phyloP scores from a whole-genome alignment of 1,284 basidiomycete species.

The Exobasidium rhododendri region DNA sequence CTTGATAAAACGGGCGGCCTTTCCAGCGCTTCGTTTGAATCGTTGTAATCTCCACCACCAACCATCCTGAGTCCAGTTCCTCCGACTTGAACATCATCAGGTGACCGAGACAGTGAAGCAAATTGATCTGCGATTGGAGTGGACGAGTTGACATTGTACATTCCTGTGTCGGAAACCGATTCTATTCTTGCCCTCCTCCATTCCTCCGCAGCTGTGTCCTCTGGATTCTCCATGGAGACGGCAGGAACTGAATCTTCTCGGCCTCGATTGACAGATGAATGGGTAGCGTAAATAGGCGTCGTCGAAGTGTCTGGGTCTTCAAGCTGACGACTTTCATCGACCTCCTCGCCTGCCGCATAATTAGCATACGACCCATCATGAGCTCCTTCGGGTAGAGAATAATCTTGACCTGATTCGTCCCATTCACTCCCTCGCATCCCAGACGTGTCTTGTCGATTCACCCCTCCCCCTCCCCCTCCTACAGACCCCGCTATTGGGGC shows the following conservation, averaged over 20 bases:
- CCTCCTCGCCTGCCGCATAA: slow-evolving; percentile 15
- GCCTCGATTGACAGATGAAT: slow-evolving; percentile 2
- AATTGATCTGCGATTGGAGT: slow-evolving; percentile 12
- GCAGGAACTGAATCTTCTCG: not conserved
- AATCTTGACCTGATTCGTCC: slow-evolving; percentile 24
- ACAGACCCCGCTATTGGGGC: slow-evolving; percentile 26
- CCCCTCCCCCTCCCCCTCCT: slow-evolving; percentile 23
- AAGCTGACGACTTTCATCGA: not conserved
- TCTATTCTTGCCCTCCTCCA: not conserved
- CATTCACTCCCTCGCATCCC: slow-evolving; percentile 19
- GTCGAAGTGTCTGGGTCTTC: not conserved
- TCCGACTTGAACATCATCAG: slow-evolving; percentile 7
- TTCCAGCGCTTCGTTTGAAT: not conserved
- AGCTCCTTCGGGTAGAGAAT: not conserved
- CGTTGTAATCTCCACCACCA: not conserved
- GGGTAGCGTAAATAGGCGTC: slow-evolving; percentile 19
- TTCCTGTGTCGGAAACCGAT: not conserved
- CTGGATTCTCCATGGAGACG: not conserved
- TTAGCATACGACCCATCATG: not conserved
- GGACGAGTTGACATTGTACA: not conserved
- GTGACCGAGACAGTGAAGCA: slow-evolving; percentile 8
- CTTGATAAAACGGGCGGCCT: not conserved
- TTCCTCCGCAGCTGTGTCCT: slow-evolving; percentile 9
- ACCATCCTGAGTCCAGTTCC: slow-evolving; percentile 4
- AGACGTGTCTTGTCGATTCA: not conserved